Evolutionary conservation across 1,284 basidiomycete genomes (phyloP).

Genomic region (Cryptococcus amylolentus): DNA sequence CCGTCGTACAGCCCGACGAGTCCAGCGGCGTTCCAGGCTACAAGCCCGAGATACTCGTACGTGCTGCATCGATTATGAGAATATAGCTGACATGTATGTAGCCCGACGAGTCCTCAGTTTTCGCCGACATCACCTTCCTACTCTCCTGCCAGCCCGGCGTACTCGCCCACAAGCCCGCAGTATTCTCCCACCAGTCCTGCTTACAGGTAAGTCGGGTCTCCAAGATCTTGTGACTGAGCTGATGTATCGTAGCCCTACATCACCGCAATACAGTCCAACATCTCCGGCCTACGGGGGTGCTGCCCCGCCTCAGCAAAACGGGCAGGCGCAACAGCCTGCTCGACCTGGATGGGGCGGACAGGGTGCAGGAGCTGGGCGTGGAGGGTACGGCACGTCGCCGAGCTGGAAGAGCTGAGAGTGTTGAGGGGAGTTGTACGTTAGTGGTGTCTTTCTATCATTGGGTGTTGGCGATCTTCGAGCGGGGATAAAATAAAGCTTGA

Average conservation of each 20-base stretch:
- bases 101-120: slow-evolving; percentile 52
- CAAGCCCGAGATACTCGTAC: slow-evolving; percentile 74
- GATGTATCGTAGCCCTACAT: slow-evolving; percentile 47
- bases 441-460: no score
- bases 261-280: slow-evolving; percentile 32
- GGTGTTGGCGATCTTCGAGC: no score
- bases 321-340: slow-evolving; percentile 7
- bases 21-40: slow-evolving; percentile 71
- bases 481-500: no score
- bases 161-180: slow-evolving; percentile 76
- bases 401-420: slow-evolving; percentile 25
- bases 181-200: slow-evolving; percentile 61
- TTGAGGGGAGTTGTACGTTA: not conserved
- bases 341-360: slow-evolving; percentile 29
- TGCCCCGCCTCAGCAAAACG: slow-evolving; percentile 2
- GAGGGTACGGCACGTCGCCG: slow-evolving; percentile 24
- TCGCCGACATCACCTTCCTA: slow-evolving; percentile 77
- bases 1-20: slow-evolving; percentile 45
- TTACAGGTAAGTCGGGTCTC: slow-evolving; percentile 21
- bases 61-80: not conserved
- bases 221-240: no score
- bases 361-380: slow-evolving; percentile 8
- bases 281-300: slow-evolving; percentile 36
- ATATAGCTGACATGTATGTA: slow-evolving; percentile 4
- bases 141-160: slow-evolving; percentile 42